These are phyloP conservation scores for Fusarium keratoplasticum DNA, from an alignment of 2,329 filamentous ascomycete species.

Conservation along the genomic window DNA sequence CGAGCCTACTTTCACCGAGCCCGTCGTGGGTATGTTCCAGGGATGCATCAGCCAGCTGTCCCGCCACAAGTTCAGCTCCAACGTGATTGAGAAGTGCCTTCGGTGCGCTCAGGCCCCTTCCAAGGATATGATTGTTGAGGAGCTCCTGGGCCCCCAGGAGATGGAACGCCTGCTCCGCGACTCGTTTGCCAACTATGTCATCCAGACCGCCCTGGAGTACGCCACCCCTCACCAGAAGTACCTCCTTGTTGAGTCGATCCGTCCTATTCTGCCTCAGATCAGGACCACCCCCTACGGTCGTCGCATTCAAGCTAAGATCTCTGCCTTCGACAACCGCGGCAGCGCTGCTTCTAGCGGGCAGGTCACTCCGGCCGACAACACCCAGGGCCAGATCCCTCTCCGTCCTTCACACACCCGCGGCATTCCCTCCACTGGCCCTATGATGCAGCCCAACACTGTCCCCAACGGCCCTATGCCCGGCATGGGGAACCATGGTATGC, in stretches of 20 bases:
- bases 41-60: constrained; percentile 79
- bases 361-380: constrained; percentile 63
- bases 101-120: constrained; percentile 82
- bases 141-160: constrained; percentile 79
- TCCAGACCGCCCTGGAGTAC: constrained; percentile 94
- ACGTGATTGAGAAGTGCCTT: constrained; percentile 96
- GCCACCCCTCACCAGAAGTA: constrained; percentile 79
- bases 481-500: constrained; percentile 39
- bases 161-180: constrained; percentile 92
- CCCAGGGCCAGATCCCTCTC: constrained; percentile 65
- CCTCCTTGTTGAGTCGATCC: constrained; percentile 84
- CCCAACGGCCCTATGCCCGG: constrained; percentile 40
- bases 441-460: constrained; percentile 48
- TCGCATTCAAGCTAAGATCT: constrained; percentile 90
- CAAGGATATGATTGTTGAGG: constrained; percentile 85
- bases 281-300: constrained; percentile 94
- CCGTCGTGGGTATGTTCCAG: constrained; percentile 83
- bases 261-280: constrained; percentile 85
- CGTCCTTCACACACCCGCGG: constrained; percentile 58
- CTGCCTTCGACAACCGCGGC: constrained; percentile 65
- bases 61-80: constrained; percentile 99
- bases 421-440: constrained; percentile 54
- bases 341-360: constrained; percentile 60
- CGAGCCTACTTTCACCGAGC: constrained; percentile 88
- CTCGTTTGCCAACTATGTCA: constrained; percentile 96